Percentiles rank a stretch among this genome's conserved stretches.
These are phyloP conservation scores for Pichia nakasei DNA, from an alignment of 805 yeast genomes.

Conservation along the genomic window DNA sequence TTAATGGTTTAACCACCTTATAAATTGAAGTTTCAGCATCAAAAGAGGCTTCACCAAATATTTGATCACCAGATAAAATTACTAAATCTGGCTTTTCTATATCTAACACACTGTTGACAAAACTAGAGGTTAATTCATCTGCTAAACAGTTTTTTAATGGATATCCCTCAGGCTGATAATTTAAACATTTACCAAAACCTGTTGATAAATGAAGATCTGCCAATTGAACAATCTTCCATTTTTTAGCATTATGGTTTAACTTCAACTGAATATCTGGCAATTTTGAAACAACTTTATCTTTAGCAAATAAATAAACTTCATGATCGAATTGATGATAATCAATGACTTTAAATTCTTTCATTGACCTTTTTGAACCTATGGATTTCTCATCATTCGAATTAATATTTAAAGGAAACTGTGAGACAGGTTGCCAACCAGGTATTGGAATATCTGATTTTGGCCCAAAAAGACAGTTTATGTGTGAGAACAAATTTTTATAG, in stretches of 20 bases:
- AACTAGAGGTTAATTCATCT: slow-evolving; percentile 59
- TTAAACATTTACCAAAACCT: slow-evolving; percentile 71
- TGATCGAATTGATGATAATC: slow-evolving; percentile 13
- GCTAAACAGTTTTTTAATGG: slow-evolving; percentile 56
- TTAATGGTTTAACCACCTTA: slow-evolving; percentile 63
- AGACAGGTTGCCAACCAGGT: slow-evolving; percentile 44
- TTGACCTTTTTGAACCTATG: slow-evolving; percentile 1
- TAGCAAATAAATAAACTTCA: slow-evolving; percentile 9
- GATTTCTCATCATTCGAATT: not conserved
- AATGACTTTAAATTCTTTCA: not conserved
- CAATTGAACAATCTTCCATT: slow-evolving; percentile 74
- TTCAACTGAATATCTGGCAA: slow-evolving; percentile 24
- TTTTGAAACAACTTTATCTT: slow-evolving; percentile 7
- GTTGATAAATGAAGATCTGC: slow-evolving; percentile 92
- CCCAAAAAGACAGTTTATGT: slow-evolving; percentile 65
- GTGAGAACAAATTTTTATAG: not conserved
- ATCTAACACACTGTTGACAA: slow-evolving; percentile 57
- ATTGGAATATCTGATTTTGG: slow-evolving; percentile 49
- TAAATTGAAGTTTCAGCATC: slow-evolving; percentile 78
- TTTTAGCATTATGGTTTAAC: slow-evolving; percentile 39
- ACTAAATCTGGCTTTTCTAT: slow-evolving; percentile 77
- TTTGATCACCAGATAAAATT: slow-evolving; percentile 85
- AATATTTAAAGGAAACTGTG: slow-evolving; percentile 8
- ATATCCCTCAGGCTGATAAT: slow-evolving; percentile 46
- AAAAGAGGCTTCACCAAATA: slow-evolving; percentile 70